phyloP scores from a whole-genome alignment of 1,284 basidiomycete genomes.

The Sporisorium reilianum region DNA sequence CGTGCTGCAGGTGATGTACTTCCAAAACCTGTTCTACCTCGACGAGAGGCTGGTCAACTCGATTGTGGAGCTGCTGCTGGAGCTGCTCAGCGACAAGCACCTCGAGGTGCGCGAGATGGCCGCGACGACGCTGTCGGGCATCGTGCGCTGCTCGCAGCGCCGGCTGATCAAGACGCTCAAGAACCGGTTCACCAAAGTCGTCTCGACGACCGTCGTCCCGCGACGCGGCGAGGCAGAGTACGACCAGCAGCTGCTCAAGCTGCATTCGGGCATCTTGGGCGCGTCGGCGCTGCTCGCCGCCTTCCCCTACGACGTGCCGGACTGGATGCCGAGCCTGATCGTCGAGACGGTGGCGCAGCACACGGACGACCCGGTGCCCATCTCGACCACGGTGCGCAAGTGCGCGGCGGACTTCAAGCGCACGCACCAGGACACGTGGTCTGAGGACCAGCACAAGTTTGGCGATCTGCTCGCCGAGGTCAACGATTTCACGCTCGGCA shows the following conservation, averaged over 20 bases:
- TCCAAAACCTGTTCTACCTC: conserved; percentile 67
- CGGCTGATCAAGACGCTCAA: conserved; percentile 83
- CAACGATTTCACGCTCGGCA: conserved; percentile 64
- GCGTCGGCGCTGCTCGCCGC: conserved; percentile 83
- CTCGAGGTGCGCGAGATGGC: conserved; percentile 68
- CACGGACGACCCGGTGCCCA: conserved; percentile 89
- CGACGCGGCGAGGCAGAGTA: conserved; percentile 75
- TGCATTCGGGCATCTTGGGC: conserved; percentile 91
- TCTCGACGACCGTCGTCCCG: conserved; percentile 72
- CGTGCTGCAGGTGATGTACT: conserved; percentile 66
- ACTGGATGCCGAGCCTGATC: conserved; percentile 84
- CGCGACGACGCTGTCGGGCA: conserved; percentile 79
- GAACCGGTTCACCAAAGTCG: conserved; percentile 54
- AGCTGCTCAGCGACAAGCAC: conserved; percentile 61
- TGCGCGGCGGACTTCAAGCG: conserved; percentile 90
- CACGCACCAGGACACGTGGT: conserved; percentile 79
- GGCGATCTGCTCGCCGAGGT: conserved; percentile 73
- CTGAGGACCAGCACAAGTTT: conserved; percentile 88
- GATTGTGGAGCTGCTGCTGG: conserved; percentile 60
- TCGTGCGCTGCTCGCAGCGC: conserved; percentile 92
- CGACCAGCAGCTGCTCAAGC: conserved; percentile 78
- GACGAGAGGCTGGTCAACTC: conserved; percentile 34
- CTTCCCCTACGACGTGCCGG: conserved; percentile 85
- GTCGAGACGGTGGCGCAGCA: conserved; percentile 76
- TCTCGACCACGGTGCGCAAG: conserved; percentile 88